Conservation (phyloP, 768 basidiomycete genomes). For the Mycena sanguinolenta region DNA sequence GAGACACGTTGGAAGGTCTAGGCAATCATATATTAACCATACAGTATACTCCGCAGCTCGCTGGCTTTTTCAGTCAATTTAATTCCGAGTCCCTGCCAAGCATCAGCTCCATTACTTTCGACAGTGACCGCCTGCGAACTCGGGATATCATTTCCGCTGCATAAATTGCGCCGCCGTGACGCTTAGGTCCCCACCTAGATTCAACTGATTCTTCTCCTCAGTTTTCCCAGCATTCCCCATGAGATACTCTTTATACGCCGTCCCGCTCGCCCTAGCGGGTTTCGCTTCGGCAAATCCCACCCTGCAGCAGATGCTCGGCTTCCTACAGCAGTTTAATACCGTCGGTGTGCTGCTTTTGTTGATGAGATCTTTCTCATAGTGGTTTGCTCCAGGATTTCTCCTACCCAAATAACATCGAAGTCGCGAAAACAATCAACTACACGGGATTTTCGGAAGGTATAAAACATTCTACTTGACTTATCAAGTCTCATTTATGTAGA, state of each 20-base stretch:
- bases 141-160: too few relatives aligned
- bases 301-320: conserved; percentile 14
- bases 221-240: too few relatives aligned
- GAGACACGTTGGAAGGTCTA: too few relatives aligned
- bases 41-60: too few relatives aligned
- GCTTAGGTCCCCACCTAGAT: background rate
- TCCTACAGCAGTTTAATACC: background rate
- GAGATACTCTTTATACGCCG: background rate
- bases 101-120: too few relatives aligned
- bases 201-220: background rate
- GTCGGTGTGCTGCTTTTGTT: background rate
- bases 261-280: background rate
- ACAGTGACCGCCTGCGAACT: too few relatives aligned
- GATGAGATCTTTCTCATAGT: background rate
- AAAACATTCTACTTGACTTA: background rate
- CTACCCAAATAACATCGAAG: conserved; percentile 16
- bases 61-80: too few relatives aligned
- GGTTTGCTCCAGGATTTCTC: conserved; percentile 1
- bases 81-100: too few relatives aligned
- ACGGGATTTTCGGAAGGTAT: conserved; percentile 11
- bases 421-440: conserved; percentile 13
- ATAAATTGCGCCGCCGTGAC: background rate
- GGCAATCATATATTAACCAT: too few relatives aligned
- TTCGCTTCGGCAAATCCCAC: background rate
- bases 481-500: background rate